Evolutionary conservation across 2,329 filamentous ascomycete species (phyloP), one percentile per base, ranked within the genome.

Genomic region (Aspergillus hiratsukae): DNA sequence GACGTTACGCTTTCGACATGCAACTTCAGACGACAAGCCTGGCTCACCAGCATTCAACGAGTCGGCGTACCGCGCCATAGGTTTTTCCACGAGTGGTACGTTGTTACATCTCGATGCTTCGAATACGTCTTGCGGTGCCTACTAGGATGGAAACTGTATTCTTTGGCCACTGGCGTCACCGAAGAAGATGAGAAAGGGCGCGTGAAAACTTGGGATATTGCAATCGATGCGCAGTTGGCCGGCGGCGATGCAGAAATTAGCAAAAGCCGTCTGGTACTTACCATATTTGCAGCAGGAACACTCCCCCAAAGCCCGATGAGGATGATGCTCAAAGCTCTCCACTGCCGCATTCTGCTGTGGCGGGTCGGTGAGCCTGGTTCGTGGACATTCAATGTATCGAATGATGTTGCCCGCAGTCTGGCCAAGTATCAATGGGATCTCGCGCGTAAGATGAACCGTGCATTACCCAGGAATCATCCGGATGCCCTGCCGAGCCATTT

Each of bases 161-260:
- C 91, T 55, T 81, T 86, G 69, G 76, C 96, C 41, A 93, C 89
- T 2, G 90, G 91, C 0, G 83, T 89, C 49, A 93, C 88, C 1
- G 86, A 88, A 63, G 91, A 96, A 56, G 87, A 96, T 71, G 93
- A 97, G 72, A 84, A 83, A 52, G 92, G 90, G 6, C 85, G 93
- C 28, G 83, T 96, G 66, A 94, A 96, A 75, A 90, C 91, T 0
- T 97, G 93, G 93, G 84, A 88, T 35, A 96, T 96, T 66, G 92
- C 92, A 14, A 83, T 97, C 54, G 93, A 97, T 72, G 91, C 93
- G 27, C 93, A 97, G 72, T 81, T 97, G 21, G 90, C 90, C 9
- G 93, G 93, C 45, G 92, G 93, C 14, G 93, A 97, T 72, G 83
- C 87, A 8, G 90, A 96, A 71, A 89, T 97, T 64, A 96, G 88